Evolutionary conservation across 768 basidiomycete species (phyloP), one percentile per base, ranked within the genome.

Genomic region (Pleurotus djamor): DNA sequence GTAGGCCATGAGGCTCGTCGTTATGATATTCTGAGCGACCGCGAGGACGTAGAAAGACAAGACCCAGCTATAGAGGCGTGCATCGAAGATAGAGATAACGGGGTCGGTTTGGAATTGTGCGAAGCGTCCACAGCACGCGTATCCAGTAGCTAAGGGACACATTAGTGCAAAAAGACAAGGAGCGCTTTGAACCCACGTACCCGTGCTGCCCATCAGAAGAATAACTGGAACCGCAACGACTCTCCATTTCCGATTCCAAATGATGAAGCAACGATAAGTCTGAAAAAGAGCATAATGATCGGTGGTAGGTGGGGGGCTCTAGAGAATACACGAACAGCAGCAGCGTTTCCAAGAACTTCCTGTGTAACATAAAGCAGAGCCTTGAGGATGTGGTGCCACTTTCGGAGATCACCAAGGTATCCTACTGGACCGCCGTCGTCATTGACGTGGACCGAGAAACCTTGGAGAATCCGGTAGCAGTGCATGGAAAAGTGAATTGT

Each of bases 261-360:
- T 41, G 2, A 65, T 59, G 62, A 61, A 66, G 51, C 65, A 66
- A 10, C 67, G 60, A 35, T 68, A 68, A 3, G 66, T 66, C 67
- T 67, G 38, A 14, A 41, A 7, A 41, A 7, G 7, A 7, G 14
- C 7, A 41, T 41, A 14, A 7, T 41, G 7, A 14, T 7, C 14
- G 7, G 38, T 7, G 14, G 38, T 41, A 14, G 38, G 38, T 7
- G 7, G 14, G 14, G 14, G 38, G 7, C 7, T 7, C 7, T 7
- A 14, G 7, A 14, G 14, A 14, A 7, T 7, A 41, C 7, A 21
- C 62, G 4, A 34, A 67, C 66, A 16, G 61, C 63, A 34, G 60
- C 65, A 4, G 60, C 61, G 44, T 63, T 63, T 5, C 66, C 66
- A 1, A 67, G 50, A 4, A 66, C 61, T 28, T 63, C 65, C 50